These are phyloP conservation scores for Ophioceras dolichostomum DNA, from an alignment of 2,329 filamentous ascomycete species.

Conservation along the genomic window DNA sequence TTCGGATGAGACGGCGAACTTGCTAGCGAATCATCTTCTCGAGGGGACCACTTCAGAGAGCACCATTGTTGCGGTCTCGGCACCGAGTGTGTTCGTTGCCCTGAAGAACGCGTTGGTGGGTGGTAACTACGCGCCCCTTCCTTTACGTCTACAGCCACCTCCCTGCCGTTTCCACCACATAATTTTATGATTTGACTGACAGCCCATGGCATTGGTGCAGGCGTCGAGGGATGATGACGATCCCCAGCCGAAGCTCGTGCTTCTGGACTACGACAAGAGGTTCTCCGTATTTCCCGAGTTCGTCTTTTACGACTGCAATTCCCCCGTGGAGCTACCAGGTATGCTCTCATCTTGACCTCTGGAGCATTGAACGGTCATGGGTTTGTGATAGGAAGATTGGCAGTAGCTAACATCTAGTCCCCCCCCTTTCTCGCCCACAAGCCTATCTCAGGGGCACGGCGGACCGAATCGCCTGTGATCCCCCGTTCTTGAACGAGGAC, in stretches of 20 bases:
- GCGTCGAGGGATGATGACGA: constrained; percentile 11
- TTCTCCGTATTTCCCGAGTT: constrained; percentile 67
- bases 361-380: background rate
- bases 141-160: too few relatives aligned
- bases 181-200: background rate
- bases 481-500: constrained; percentile 68
- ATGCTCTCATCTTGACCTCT: constrained; percentile 7
- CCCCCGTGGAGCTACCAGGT: constrained; percentile 54
- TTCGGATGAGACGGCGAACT: constrained; percentile 55
- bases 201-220: background rate
- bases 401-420: constrained; percentile 3
- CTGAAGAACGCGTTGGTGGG: constrained; percentile 44
- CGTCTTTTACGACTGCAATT: constrained; percentile 59
- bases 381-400: background rate
- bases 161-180: too few relatives aligned
- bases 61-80: constrained; percentile 57
- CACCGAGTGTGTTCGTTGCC: constrained; percentile 67
- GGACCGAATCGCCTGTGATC: constrained; percentile 63
- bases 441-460: constrained; percentile 46
- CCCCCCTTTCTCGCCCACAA: background rate
- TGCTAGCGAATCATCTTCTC: constrained; percentile 53
- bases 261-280: constrained; percentile 64
- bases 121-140: too few relatives aligned
- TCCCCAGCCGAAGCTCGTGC: constrained; percentile 42
- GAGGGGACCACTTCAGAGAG: constrained; percentile 43